Base-by-base conservation (phyloP, 2,329 filamentous ascomycete genomes). In the Xylaria sp. region DNA sequence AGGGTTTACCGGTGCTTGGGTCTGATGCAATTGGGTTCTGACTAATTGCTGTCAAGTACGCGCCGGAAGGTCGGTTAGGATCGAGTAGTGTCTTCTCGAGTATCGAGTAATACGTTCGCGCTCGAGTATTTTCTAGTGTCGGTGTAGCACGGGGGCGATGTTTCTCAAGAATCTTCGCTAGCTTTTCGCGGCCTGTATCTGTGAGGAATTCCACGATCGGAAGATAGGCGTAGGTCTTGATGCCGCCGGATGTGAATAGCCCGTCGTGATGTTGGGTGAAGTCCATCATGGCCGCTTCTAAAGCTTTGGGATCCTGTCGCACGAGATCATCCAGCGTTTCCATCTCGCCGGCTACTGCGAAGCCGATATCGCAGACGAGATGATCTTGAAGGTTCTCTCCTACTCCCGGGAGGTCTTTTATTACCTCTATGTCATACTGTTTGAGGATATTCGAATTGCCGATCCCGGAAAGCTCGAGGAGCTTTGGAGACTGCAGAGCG, bases 381-480 rank as follows among this genome's bases (percentile, higher is more conserved):
- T 76, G 75, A 50, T 76, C 74, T n/a, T 76, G 73, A 9, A 76
- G 70, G 28, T 74, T 74, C 32, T 73, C 72, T 13, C 72, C 72
- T 2, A 76, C 68, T 1, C 60, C 66, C 1, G 70, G 56, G 2
- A 74, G 53, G 18, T 72, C 66, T 46, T 67, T 65, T 4, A 72
- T 56, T 1, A 68, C 28, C 15, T 46, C 2, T 52, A 64, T 28
- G 57, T 67, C 7, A 43, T 66, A 62, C 2, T 28, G 30, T 9
- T 55, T 52, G 2, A 76, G 71, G 0, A 73, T 15, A 6, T 61
- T 41, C 3, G 36, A 28, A 7, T 70, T 66, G 0, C 75, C 75
- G 10, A 76, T 66, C 9, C 82, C 82, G 5, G 81, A 83, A 1
- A 81, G 73, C 64, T 83, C 79, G 0, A 84, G 75, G 0, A 84